Percentiles rank a stretch among this genome's conserved stretches.
phyloP scores from a whole-genome alignment of 345 rosid species.

The Citrus sinensis region DVS_A1.0 CM039167.1:4482001-4482500 shows the following conservation, averaged over 20 bases:
- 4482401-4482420: conserved; percentile 38
- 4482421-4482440: conserved; percentile 23
- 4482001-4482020: background rate
- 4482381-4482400: conserved; percentile 81
- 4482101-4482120: background rate
- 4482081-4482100: background rate
- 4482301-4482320: conserved; percentile 83
- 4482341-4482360: conserved; percentile 65
- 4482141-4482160: background rate
- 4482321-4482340: conserved; percentile 76
- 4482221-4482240: conserved; percentile 53
- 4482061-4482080: background rate
- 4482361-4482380: conserved; percentile 83
- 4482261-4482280: conserved; percentile 74
- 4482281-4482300: conserved; percentile 83
- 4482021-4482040: background rate
- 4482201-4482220: conserved; percentile 79
- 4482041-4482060: background rate
- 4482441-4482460: conserved; percentile 25
- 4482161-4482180: background rate
- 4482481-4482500: conserved; percentile 63
- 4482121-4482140: conserved; percentile 1
- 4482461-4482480: conserved; percentile 55
- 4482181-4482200: conserved; percentile 67
- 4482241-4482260: conserved; percentile 68